Percentiles rank a stretch among this genome's conserved stretches.
phyloP scores from a whole-genome alignment of 805 yeast species.

The Diddensiella caesifluorescens region DNA sequence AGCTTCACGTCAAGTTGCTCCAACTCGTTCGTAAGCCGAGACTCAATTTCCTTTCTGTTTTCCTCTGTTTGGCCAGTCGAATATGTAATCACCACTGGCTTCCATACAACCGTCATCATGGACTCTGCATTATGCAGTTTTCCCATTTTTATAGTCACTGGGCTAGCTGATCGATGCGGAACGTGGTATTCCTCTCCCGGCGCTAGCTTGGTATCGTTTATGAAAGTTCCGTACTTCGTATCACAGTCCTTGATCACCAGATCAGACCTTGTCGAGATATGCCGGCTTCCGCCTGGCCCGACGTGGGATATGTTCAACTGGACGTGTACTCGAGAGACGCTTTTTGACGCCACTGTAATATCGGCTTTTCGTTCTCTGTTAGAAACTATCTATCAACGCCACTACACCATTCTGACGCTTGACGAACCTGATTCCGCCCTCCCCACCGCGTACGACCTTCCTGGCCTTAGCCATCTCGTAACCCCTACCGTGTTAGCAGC shows the following conservation, averaged over 20 bases:
- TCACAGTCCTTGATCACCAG: conserved; percentile 22
- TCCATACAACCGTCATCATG: conserved; percentile 24
- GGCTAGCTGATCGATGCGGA: background rate
- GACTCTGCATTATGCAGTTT: conserved; percentile 17
- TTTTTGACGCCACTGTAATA: conserved; percentile 9
- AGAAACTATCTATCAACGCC: conserved; percentile 7
- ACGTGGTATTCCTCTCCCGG: conserved; percentile 5
- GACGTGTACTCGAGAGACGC: conserved; percentile 28
- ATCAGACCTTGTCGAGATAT: conserved; percentile 18
- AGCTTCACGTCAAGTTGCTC: conserved; percentile 30
- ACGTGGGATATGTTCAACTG: conserved; percentile 16
- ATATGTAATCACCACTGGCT: conserved; percentile 23
- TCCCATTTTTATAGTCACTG: conserved; percentile 21
- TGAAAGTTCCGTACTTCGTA: conserved; percentile 27
- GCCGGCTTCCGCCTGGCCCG: conserved; percentile 12
- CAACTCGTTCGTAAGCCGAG: conserved; percentile 16
- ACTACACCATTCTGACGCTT: background rate
- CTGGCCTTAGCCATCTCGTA: conserved; percentile 28
- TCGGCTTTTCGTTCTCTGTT: background rate
- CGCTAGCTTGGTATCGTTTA: conserved; percentile 13
- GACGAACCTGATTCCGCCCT: conserved; percentile 14
- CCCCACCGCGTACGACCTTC: conserved; percentile 23
- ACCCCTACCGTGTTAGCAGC: conserved; percentile 10
- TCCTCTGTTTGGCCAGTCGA: conserved; percentile 21
- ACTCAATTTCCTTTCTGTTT: conserved; percentile 17